Conservation (phyloP, 2,329 filamentous ascomycete species). For the Fusarium sp. region DNA sequence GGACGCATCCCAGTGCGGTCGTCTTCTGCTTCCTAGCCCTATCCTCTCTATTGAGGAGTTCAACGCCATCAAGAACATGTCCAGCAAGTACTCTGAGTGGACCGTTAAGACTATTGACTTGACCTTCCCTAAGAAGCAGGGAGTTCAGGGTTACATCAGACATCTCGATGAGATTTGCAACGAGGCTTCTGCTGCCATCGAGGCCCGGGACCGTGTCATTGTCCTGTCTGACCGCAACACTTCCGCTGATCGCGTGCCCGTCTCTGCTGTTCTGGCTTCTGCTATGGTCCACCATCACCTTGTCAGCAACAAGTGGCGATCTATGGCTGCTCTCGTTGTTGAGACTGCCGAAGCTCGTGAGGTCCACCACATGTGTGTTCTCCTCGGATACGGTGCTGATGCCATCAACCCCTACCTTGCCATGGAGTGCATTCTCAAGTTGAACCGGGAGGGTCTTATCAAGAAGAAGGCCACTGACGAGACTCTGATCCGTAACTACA, state of each 20-base stretch:
- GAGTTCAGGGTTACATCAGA: slow-evolving; percentile 84
- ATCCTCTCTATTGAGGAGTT: slow-evolving; percentile 91
- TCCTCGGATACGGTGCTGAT: slow-evolving; percentile 94
- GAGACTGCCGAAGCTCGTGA: slow-evolving; percentile 97
- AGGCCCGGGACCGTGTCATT: slow-evolving; percentile 85
- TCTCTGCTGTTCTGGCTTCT: slow-evolving; percentile 88
- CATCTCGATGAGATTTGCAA: slow-evolving; percentile 91
- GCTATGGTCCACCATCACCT: slow-evolving; percentile 96
- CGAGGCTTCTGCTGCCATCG: slow-evolving; percentile 84
- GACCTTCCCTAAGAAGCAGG: slow-evolving; percentile 89
- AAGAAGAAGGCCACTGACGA: slow-evolving; percentile 88
- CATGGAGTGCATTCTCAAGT: slow-evolving; percentile 96
- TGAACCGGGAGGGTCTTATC: slow-evolving; percentile 92
- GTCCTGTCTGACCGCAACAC: slow-evolving; percentile 90
- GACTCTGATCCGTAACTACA: slow-evolving; percentile 92
- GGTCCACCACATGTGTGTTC: slow-evolving; percentile 98
- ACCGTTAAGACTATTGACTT: slow-evolving; percentile 91
- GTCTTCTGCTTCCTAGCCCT: slow-evolving; percentile 87
- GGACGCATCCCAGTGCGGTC: slow-evolving; percentile 87
- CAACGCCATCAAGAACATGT: slow-evolving; percentile 85
- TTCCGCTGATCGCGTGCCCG: slow-evolving; percentile 81
- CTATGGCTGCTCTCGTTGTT: slow-evolving; percentile 84
- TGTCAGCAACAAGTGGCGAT: slow-evolving; percentile 95
- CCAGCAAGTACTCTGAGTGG: slow-evolving; percentile 79
- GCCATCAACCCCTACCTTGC: slow-evolving; percentile 95